Percentiles rank a stretch among this genome's conserved stretches.
Conservation (phyloP, 208 protist genomes). For the Angomonas deanei region DNA sequence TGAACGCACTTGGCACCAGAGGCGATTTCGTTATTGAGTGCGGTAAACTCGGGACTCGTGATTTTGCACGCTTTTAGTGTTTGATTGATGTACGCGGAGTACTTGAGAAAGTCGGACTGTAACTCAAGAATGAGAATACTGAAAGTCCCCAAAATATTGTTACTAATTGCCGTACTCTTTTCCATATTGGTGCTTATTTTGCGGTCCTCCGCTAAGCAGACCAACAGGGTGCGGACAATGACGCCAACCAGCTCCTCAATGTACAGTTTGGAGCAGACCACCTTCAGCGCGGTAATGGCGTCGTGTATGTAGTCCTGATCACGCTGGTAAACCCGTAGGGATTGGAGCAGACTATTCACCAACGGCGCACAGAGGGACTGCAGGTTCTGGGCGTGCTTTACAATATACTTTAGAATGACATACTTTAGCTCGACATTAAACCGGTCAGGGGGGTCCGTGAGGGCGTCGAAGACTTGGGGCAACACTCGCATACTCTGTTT, state of each 20-base stretch:
- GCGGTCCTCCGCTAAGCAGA: slow-evolving; percentile 26
- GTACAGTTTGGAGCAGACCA: slow-evolving; percentile 57
- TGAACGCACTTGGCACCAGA: slow-evolving; percentile 34
- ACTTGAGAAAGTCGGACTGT: slow-evolving; percentile 77
- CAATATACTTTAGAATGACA: slow-evolving; percentile 70
- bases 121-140: slow-evolving; percentile 46
- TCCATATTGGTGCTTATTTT: slow-evolving; percentile 6
- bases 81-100: slow-evolving; percentile 58
- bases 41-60: slow-evolving; percentile 46
- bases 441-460: slow-evolving; percentile 8
- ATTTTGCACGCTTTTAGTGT: slow-evolving; percentile 65
- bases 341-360: slow-evolving; percentile 54
- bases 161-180: slow-evolving; percentile 31
- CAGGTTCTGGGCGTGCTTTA: slow-evolving; percentile 53
- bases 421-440: slow-evolving; percentile 57
- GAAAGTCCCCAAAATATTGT: slow-evolving; percentile 74
- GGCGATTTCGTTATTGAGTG: slow-evolving; percentile 48
- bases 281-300: slow-evolving; percentile 49
- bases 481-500: slow-evolving; percentile 38
- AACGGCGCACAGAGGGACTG: slow-evolving; percentile 53
- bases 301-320: slow-evolving; percentile 42
- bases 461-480: slow-evolving; percentile 68
- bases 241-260: slow-evolving; percentile 71
- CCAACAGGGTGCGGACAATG: slow-evolving; percentile 72
- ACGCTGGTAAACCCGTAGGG: slow-evolving; percentile 21